These are phyloP conservation scores for Saccharomyces hybrid DNA, from an alignment of 1,139 yeast genomes.

Conservation along the genomic window DNA sequence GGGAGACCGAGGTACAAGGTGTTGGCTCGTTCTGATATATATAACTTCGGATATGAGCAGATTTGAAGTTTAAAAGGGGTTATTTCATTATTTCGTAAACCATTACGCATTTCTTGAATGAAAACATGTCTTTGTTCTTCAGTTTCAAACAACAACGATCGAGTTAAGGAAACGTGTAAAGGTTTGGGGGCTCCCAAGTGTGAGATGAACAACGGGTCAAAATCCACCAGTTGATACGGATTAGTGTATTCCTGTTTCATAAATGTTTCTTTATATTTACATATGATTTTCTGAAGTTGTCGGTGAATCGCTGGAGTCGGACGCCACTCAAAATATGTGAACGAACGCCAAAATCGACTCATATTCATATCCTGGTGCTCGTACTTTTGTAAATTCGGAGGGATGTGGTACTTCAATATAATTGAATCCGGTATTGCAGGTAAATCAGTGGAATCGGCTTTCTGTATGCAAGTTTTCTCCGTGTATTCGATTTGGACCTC, in stretches of 20 bases:
- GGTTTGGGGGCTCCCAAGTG: constrained; percentile 19
- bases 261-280: constrained; percentile 7
- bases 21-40: neutral
- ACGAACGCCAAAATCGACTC: constrained; percentile 7
- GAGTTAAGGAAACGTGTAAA: constrained; percentile 19
- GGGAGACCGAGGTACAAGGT: constrained; percentile 1
- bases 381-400: constrained; percentile 8
- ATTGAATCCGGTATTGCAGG: constrained; percentile 14
- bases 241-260: constrained; percentile 1
- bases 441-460: neutral
- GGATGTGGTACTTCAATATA: constrained; percentile 14
- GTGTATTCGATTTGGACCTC: neutral
- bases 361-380: constrained; percentile 5
- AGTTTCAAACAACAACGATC: constrained; percentile 9
- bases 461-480: neutral
- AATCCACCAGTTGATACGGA: constrained; percentile 4
- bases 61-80: neutral
- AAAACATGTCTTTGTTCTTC: constrained; percentile 11
- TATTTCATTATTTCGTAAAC: constrained; percentile 2
- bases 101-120: constrained; percentile 6
- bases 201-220: constrained; percentile 17
- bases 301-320: constrained; percentile 10
- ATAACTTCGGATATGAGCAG: neutral
- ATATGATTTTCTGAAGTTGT: constrained; percentile 8
- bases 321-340: constrained; percentile 16